Conservation (phyloP, 257 asterid species). For the Salvia hispanica region DNA sequence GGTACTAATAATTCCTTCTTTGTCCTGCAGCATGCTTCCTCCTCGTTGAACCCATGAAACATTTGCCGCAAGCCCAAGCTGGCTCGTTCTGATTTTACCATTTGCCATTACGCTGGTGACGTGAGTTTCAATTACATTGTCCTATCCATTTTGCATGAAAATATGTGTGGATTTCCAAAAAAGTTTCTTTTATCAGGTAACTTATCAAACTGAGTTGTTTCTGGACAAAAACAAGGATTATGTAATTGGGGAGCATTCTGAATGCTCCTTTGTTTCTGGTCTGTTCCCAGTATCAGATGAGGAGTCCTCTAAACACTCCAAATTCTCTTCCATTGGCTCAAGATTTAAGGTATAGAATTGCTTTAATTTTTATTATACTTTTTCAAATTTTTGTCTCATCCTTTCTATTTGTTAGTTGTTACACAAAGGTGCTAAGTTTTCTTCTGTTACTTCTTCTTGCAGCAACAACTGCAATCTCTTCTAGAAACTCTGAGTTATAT, state of each 20-base stretch:
- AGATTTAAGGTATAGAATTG: conserved; percentile 74
- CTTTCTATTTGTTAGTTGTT: conserved; percentile 15
- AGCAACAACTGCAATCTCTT: conserved; percentile 61
- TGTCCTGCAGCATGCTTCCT: conserved; percentile 78
- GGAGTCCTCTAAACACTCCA: conserved; percentile 89
- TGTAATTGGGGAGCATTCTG: conserved; percentile 95
- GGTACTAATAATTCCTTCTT: conserved; percentile 23
- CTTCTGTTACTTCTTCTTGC: conserved; percentile 34
- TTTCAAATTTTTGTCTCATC: neutral
- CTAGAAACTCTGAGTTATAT: conserved; percentile 63
- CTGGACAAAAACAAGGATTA: conserved; percentile 97
- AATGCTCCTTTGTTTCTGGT: conserved; percentile 76
- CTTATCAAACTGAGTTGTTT: conserved; percentile 93
- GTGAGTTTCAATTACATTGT: conserved; percentile 53
- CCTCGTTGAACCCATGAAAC: conserved; percentile 95
- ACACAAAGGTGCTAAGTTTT: conserved; percentile 25
- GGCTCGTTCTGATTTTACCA: conserved; percentile 93
- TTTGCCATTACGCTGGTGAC: conserved; percentile 96
- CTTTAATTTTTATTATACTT: conserved; percentile 1
- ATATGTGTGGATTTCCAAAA: neutral
- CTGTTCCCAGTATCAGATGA: conserved; percentile 79
- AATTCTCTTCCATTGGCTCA: conserved; percentile 94
- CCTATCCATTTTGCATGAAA: neutral
- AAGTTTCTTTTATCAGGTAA: conserved; percentile 57
- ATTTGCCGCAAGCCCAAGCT: conserved; percentile 97